Conservation (phyloP, 129 eudicot genomes). For the Erigeron canadensis region DNA sequence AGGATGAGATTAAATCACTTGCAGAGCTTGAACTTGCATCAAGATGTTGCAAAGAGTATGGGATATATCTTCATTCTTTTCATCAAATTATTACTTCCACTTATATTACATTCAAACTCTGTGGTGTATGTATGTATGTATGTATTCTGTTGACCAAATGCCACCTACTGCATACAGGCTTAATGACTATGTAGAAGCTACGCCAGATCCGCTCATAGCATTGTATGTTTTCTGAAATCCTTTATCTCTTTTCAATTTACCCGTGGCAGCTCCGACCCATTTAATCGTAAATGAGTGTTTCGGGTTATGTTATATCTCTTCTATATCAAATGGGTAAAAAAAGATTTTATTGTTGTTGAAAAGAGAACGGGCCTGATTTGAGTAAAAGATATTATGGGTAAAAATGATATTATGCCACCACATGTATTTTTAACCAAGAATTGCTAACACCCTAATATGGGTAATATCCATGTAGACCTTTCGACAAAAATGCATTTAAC, state of each 20-base stretch:
- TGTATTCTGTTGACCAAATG: conserved; percentile 5
- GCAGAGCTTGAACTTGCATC: conserved; percentile 39
- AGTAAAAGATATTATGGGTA: no score
- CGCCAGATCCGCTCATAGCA: conserved; percentile 37
- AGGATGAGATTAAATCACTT: conserved; percentile 47
- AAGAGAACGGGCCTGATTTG: no score
- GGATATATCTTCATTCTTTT: conserved; percentile 12
- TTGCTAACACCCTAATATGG: no score
- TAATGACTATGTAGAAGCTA: conserved; percentile 28
- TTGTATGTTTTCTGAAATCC: conserved; percentile 23
- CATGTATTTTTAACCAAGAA: no score
- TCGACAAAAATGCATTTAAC: no score
- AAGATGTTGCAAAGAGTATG: conserved; percentile 45
- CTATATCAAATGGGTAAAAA: no score
- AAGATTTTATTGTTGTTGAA: no score
- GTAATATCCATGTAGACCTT: no score
- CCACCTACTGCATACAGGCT: conserved; percentile 22
- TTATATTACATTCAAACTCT: neutral
- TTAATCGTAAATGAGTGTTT: neutral
- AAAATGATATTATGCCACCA: no score
- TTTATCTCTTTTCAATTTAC: neutral
- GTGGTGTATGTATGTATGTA: neutral
- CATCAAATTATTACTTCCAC: neutral
- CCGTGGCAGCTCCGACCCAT: neutral
- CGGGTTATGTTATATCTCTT: no score